A percentile compares a stretch with the other conserved stretches of the same genome.
Conservation (phyloP, 2,329 filamentous ascomycete genomes). For the Ascochyta pisi region DNA sequence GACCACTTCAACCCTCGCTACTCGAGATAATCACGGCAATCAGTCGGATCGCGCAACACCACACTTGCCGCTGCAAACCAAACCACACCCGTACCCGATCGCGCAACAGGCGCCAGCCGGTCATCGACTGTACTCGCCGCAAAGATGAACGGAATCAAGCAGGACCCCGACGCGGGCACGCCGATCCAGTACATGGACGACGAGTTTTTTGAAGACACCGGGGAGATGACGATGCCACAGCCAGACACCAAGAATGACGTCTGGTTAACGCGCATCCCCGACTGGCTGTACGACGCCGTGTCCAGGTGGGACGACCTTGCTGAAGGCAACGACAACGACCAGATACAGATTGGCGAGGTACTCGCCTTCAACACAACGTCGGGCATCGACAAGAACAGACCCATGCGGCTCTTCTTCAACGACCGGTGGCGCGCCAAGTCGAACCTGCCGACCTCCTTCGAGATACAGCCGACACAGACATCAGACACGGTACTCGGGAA, state of each 20-base stretch:
- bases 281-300: slow-evolving; percentile 49
- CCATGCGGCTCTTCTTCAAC: slow-evolving; percentile 73
- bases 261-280: slow-evolving; percentile 49
- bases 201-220: slow-evolving; percentile 54
- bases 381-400: slow-evolving; percentile 36
- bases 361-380: slow-evolving; percentile 37
- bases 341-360: slow-evolving; percentile 48
- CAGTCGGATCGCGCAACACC: neutral
- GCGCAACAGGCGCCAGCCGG: slow-evolving; percentile 10
- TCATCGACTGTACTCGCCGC: slow-evolving; percentile 9
- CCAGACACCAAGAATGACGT: slow-evolving; percentile 37
- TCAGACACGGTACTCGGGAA: slow-evolving; percentile 73
- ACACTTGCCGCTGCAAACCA: neutral
- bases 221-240: slow-evolving; percentile 49
- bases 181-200: slow-evolving; percentile 48
- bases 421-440: slow-evolving; percentile 71
- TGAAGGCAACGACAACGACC: slow-evolving; percentile 47
- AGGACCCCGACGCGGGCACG: slow-evolving; percentile 44
- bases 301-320: slow-evolving; percentile 46
- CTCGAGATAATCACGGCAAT: neutral
- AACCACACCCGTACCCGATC: neutral
- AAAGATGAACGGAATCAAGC: slow-evolving; percentile 51
- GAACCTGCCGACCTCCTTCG: slow-evolving; percentile 85
- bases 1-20: slow-evolving; percentile 4
- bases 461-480: slow-evolving; percentile 66